Evolutionary conservation across 106 monocot species (phyloP).

Genomic region (Dendrobium huoshanense): DNA sequence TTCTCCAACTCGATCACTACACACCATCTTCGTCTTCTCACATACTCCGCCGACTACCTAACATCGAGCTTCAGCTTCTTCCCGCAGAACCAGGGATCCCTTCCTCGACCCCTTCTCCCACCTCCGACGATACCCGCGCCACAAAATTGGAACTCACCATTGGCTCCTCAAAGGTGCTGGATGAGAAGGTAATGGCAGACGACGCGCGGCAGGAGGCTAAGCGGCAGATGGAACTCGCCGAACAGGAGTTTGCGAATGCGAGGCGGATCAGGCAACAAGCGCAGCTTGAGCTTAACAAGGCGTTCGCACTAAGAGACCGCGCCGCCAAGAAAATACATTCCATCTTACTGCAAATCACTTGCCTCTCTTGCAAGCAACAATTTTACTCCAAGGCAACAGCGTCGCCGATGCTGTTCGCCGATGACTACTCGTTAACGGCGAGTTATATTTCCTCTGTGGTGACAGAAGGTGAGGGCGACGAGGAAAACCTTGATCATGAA

Average conservation of each 20-base stretch:
- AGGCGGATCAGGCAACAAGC: slow-evolving; percentile 18
- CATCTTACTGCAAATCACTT: slow-evolving; percentile 15
- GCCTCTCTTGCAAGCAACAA: slow-evolving; percentile 16
- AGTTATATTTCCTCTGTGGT: slow-evolving; percentile 15
- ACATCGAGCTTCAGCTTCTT: slow-evolving; percentile 17
- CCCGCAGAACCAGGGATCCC: neutral
- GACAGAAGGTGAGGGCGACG: slow-evolving; percentile 11
- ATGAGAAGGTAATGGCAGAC: neutral
- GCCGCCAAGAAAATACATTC: slow-evolving; percentile 11
- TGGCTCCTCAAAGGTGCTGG: neutral
- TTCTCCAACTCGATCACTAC: neutral
- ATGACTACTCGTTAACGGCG: neutral
- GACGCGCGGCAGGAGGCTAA: slow-evolving; percentile 7
- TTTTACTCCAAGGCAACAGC: neutral
- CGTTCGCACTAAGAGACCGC: slow-evolving; percentile 4
- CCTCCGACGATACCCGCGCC: neutral
- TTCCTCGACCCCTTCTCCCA: neutral
- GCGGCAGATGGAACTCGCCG: slow-evolving; percentile 9
- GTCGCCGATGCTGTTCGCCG: neutral
- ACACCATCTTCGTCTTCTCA: neutral
- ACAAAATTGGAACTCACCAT: slow-evolving; percentile 10
- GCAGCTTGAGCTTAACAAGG: slow-evolving; percentile 15
- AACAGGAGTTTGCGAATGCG: slow-evolving; percentile 10
- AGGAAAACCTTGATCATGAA: neutral
- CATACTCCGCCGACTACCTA: neutral